Base-by-base conservation (phyloP, 805 yeast species). In the Suhomyces sp. region DNA sequence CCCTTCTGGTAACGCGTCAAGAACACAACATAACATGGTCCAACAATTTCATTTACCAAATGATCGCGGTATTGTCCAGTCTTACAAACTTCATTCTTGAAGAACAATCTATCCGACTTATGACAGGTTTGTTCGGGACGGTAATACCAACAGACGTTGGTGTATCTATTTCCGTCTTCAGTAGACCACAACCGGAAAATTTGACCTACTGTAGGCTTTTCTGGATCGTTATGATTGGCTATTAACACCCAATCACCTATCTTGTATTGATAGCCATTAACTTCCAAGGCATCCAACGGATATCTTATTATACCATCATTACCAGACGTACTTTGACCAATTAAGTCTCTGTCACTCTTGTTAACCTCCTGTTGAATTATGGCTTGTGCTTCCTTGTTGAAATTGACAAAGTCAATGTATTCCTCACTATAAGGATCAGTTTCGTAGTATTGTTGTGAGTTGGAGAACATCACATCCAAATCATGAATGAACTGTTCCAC, bases 81-180 rank as follows among this genome's bases (percentile, higher is more conserved):
- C 62, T 93, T 93, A 60, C 91, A 88, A 22, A 93, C 98, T 65
- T 93, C 98, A 56, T 93, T 88, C 48, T 83, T 88, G 63, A 85
- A 87, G 58, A 93, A 93, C 37, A 88, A 64, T 53, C 96, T 72
- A 62, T 93, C 98, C 28, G 74, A 83, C 49, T 95, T 76, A 60
- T 93, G 98, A 28, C 93, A 95, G 0, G 98, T 93, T 71, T 95
- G 97, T 58, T 93, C 98, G 1, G 98, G 96, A 48, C 98, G 79
- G 53, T 87, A 83, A 62, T 91, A 93, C 98, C 98, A 93, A 68
- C 98, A 93, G 25, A 87, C 95, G 56, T 93, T 91, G 54, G 90
- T 76, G 79, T 90, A 90, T 42, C 82, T 76, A 50, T 81, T 80
- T 7, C 78, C 77, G 36, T 90, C 95, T 45, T 88, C 95, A n/a